Evolutionary conservation across 2,329 filamentous ascomycete genomes (phyloP), one percentile per base, ranked within the genome.

Genomic region (Colletotrichum orchidophilum): DNA sequence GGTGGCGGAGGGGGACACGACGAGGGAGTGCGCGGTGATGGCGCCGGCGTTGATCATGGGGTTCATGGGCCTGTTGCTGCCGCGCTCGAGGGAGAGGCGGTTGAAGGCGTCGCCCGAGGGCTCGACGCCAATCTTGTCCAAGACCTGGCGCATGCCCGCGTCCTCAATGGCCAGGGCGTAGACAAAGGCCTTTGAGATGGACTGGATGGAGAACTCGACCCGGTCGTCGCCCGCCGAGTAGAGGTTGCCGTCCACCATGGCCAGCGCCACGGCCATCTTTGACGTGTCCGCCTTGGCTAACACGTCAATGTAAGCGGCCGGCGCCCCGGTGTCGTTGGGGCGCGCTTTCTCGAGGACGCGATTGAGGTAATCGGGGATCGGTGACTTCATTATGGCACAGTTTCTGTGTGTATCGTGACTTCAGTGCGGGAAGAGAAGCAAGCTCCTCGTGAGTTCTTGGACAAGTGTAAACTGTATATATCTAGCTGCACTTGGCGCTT

Each of bases 121-220:
- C 73, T 83, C 81, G 2, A 83, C 81, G 59, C 81, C 81, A 21
- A 83, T 82, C 68, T 81, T 83, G 64, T 80, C 76, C 53, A 83
- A 63, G 0, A 83, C 81, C n/a, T 70, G 72, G 0, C 75, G 70
- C 21, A 83, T 66, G 0, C 81, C 81, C 1, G 76, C 75, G 60
- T 83, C 81, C 58, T 81, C 80, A 42, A 83, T 83, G 11, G 81
- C 81, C 4, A 83, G 71, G 1, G 81, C 81, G 69, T 83, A 83
- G 31, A 82, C 80, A 61, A 83, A 83, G 1, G 81, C 77, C 54
- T 83, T 83, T 13, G 81, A 81, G 61, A 83, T 83, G 74, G 81
- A 83, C 64, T 83, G 81, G 39, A 83, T 83, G 1, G 81, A 83
- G 66, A 83, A 83, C 64, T 83, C 81, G 55, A 81, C 71, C 11